phyloP scores from a whole-genome alignment of 1,284 basidiomycete species.

The Boletellus dicymbophilus region DNA sequence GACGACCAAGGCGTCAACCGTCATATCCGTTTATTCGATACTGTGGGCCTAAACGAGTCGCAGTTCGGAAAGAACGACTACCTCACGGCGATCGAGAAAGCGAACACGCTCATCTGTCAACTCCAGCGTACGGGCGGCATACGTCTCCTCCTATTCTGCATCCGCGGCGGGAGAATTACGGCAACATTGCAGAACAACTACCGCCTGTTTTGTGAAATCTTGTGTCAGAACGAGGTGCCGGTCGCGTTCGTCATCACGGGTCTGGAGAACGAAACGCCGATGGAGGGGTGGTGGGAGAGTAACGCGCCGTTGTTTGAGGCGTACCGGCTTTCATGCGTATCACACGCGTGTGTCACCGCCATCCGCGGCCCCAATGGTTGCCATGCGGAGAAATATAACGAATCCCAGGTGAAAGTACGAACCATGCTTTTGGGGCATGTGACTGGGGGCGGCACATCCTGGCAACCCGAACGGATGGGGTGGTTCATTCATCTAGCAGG shows the following conservation, averaged over 20 bases:
- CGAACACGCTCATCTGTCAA: constrained; percentile 34
- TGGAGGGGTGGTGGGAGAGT: constrained; percentile 27
- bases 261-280: constrained; percentile 31
- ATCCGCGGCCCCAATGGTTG: constrained; percentile 15
- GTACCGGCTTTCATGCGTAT: constrained; percentile 17
- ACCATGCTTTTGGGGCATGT: constrained; percentile 25
- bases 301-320: constrained; percentile 15
- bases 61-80: constrained; percentile 20
- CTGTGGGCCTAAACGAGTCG: constrained; percentile 35
- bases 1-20: constrained; percentile 7
- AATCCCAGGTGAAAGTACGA: constrained; percentile 20
- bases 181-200: constrained; percentile 35
- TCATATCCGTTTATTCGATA: constrained; percentile 25
- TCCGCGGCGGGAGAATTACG: constrained; percentile 36
- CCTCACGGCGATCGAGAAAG: constrained; percentile 33
- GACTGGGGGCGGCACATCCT: constrained; percentile 14
- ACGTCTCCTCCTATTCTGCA: constrained; percentile 38
- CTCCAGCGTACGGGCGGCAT: constrained; percentile 35
- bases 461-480: constrained; percentile 23
- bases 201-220: constrained; percentile 32
- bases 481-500: constrained; percentile 28
- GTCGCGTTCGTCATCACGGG: constrained; percentile 38
- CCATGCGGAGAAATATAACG: constrained; percentile 14
- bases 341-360: constrained; percentile 28
- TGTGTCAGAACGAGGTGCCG: constrained; percentile 36